Evolutionary conservation across 2,329 filamentous ascomycete species (phyloP).

Genomic region (Lachnellula arida): DNA sequence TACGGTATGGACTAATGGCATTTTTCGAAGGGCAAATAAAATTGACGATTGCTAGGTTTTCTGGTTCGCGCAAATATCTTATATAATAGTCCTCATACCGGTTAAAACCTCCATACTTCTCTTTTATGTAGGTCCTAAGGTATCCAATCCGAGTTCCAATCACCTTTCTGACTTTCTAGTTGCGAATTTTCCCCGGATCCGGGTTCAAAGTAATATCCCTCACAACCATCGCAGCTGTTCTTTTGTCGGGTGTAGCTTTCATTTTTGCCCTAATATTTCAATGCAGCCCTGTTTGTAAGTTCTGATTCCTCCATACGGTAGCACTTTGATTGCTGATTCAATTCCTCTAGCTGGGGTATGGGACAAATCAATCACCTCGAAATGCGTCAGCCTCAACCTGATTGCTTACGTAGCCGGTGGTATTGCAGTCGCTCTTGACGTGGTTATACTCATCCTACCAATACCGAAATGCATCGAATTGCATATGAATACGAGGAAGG

Average conservation of each 20-base stretch:
- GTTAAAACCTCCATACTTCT: slow-evolving; percentile 16
- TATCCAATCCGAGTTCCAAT: neutral
- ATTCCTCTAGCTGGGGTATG: slow-evolving; percentile 12
- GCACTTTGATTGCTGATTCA: neutral
- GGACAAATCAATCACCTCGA: slow-evolving; percentile 16
- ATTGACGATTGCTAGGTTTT: slow-evolving; percentile 10
- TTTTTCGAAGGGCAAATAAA: neutral
- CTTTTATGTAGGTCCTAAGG: slow-evolving; percentile 14
- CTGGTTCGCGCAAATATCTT: slow-evolving; percentile 13
- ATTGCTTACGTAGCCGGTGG: slow-evolving; percentile 63
- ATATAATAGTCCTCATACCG: slow-evolving; percentile 9
- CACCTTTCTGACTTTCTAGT: slow-evolving; percentile 1
- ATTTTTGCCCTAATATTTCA: slow-evolving; percentile 17
- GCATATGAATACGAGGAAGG: slow-evolving; percentile 59
- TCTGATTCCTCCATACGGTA: neutral
- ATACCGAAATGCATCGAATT: slow-evolving; percentile 60
- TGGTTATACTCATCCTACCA: slow-evolving; percentile 60
- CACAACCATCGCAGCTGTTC: slow-evolving; percentile 1
- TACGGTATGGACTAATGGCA: slow-evolving; percentile 2
- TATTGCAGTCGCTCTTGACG: slow-evolving; percentile 64
- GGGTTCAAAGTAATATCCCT: slow-evolving; percentile 1
- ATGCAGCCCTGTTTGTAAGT: slow-evolving; percentile 19
- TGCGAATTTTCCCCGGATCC: slow-evolving; percentile 14
- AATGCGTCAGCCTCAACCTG: slow-evolving; percentile 58
- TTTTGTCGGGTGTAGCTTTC: slow-evolving; percentile 8